Evolutionary conservation across 345 rosid genomes (phyloP).

Genomic region (Boechera stricta): DNA sequence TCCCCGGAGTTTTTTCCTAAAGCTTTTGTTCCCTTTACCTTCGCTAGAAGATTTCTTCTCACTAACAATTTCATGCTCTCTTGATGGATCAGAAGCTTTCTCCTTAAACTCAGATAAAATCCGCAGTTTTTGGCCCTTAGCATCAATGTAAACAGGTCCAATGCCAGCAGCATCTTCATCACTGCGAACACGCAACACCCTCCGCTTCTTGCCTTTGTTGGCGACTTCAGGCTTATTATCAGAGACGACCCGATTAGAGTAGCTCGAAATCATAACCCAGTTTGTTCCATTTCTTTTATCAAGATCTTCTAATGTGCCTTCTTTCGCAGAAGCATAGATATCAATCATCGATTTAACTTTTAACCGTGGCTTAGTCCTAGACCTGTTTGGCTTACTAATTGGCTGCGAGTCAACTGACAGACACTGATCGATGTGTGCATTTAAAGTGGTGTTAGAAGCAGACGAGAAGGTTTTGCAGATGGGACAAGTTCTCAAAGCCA

Average conservation of each 20-base stretch:
- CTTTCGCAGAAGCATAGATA: conserved; percentile 66
- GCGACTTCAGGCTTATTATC: conserved; percentile 47
- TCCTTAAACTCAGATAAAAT: conserved; percentile 68
- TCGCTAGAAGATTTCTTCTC: conserved; percentile 49
- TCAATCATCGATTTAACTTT: conserved; percentile 78
- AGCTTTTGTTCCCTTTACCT: conserved; percentile 49
- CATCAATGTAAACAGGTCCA: conserved; percentile 93
- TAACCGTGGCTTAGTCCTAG: conserved; percentile 69
- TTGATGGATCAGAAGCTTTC: conserved; percentile 37
- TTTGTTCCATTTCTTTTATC: conserved; percentile 47
- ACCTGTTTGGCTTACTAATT: conserved; percentile 63
- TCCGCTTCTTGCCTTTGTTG: conserved; percentile 52
- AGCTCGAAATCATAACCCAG: conserved; percentile 49
- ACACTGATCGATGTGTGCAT: conserved; percentile 98
- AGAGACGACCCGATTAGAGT: conserved; percentile 50
- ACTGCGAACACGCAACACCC: conserved; percentile 38
- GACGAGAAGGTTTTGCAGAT: conserved; percentile 97
- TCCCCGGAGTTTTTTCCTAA: conserved; percentile 54
- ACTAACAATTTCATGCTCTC: conserved; percentile 22
- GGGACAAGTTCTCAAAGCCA: conserved; percentile 79
- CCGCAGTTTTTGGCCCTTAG: conserved; percentile 79
- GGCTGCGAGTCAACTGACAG: conserved; percentile 69
- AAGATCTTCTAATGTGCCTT: conserved; percentile 53
- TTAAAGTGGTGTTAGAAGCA: conserved; percentile 94
- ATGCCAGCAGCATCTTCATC: conserved; percentile 57